Evolutionary conservation across 1,284 basidiomycete genomes (phyloP).

Genomic region (Ceratobasidium sp.): DNA sequence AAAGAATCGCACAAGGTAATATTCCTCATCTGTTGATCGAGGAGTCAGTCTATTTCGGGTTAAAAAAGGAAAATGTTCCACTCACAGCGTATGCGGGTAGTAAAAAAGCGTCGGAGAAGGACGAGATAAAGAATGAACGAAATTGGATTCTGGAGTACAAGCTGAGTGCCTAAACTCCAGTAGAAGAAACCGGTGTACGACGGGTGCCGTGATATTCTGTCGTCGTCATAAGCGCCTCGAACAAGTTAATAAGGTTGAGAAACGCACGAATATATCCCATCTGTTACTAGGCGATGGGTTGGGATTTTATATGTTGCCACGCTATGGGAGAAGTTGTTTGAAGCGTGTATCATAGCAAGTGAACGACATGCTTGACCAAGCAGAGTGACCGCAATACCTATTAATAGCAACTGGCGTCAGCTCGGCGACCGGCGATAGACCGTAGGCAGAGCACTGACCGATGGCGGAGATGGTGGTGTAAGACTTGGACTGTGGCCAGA

Average conservation of each 20-base stretch:
- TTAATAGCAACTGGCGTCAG: slow-evolving; percentile 24
- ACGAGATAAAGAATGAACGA: slow-evolving; percentile 74
- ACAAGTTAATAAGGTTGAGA: background rate
- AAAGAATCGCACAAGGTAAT: slow-evolving; percentile 80
- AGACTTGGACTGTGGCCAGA: slow-evolving; percentile 59
- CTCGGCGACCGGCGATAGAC: background rate
- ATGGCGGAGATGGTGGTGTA: slow-evolving; percentile 66
- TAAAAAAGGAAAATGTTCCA: slow-evolving; percentile 44
- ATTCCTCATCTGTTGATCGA: slow-evolving; percentile 74
- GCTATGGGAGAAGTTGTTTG: slow-evolving; percentile 91
- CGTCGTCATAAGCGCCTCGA: slow-evolving; percentile 1
- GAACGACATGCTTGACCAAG: slow-evolving; percentile 86
- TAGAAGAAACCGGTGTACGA: slow-evolving; percentile 98
- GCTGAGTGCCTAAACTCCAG: slow-evolving; percentile 95
- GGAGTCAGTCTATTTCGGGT: background rate
- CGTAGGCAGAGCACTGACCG: slow-evolving; percentile 62
- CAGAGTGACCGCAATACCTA: slow-evolving; percentile 75
- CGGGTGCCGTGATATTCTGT: slow-evolving; percentile 73
- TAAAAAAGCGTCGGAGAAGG: slow-evolving; percentile 90
- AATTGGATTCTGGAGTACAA: slow-evolving; percentile 90
- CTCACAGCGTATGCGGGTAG: slow-evolving; percentile 81
- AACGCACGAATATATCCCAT: slow-evolving; percentile 85
- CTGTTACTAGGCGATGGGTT: slow-evolving; percentile 84
- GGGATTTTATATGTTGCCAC: slow-evolving; percentile 81
- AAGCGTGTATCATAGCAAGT: slow-evolving; percentile 94